Evolutionary conservation across 768 basidiomycete species (phyloP).

Genomic region (Suillus occidentalis): DNA sequence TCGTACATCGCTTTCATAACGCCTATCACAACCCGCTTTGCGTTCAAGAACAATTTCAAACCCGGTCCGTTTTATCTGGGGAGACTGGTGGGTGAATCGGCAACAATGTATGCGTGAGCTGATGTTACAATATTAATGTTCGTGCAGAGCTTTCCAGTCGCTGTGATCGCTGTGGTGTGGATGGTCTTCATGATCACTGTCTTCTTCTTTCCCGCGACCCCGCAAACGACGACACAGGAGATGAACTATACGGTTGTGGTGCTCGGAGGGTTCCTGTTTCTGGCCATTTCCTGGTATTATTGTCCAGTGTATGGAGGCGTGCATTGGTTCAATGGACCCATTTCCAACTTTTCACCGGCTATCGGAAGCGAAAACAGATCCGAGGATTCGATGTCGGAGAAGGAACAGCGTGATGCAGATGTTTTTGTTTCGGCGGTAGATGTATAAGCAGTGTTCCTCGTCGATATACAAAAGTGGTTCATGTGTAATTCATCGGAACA

Average conservation of each 20-base stretch:
- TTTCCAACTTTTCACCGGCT: constrained; percentile 13
- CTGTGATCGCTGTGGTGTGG: constrained; percentile 32
- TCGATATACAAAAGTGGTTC: neutral
- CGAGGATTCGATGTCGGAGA: neutral
- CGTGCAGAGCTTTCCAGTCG: constrained; percentile 27
- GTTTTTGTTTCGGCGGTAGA: neutral
- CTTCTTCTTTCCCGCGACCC: constrained; percentile 21
- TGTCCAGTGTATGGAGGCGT: constrained; percentile 26
- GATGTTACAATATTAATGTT: neutral
- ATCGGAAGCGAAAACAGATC: neutral
- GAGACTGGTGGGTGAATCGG: neutral
- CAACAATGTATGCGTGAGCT: neutral
- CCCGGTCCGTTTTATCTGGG: neutral
- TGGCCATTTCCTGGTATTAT: constrained; percentile 11
- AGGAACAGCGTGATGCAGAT: neutral
- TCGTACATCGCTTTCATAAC: neutral
- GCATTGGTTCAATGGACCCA: constrained; percentile 30
- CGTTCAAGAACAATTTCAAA: neutral
- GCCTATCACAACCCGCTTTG: neutral
- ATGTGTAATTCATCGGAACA: neutral
- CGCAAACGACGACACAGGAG: neutral
- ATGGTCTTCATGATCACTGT: constrained; percentile 37
- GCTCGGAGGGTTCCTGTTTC: constrained; percentile 31
- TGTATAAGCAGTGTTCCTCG: neutral
- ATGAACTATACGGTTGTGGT: constrained; percentile 16